Base-by-base conservation (phyloP, 768 basidiomycete genomes). In the Podaxis pistillaris region DNA sequence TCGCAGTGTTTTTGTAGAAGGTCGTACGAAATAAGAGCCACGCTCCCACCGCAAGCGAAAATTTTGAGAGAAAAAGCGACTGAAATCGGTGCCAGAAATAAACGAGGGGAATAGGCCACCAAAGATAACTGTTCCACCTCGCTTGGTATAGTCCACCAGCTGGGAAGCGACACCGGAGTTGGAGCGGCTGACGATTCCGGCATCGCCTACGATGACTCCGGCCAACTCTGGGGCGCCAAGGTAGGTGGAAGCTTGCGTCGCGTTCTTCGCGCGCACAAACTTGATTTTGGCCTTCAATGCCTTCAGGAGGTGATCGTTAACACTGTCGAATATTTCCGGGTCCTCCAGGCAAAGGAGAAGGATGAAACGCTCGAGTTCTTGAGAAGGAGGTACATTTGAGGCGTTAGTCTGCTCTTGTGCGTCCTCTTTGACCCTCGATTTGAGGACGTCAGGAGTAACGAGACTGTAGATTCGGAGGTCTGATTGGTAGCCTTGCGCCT, bases 11-110 rank as follows among this genome's bases (percentile, higher is more conserved):
- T 41, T 73, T 63, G 4, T 62, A 63, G 68, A 78, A 76, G 1
- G 74, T 79, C 19, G 74, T 74, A 38, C 78, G 76, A 73, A 71
- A 60, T 81, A 82, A 2, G 72, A 72, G 4, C 79, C 80, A 8
- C 64, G 50, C 60, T 72, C 73, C 79, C 79, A 80, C 0, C 67
- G 53, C 26, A 81, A 70, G 46, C 73, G 70, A 72, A 75, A 76
- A 6, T 66, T 60, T 22, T 68, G 63, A 30, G 70, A 64, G 63
- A 78, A 73, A 55, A 76, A 73, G 6, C 59, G 63, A 52, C 68
- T 63, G 60, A 77, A 67, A 30, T 70, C 68, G 6, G 58, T 33
- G 15, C 65, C 66, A 7, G 49, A 51, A 52, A 76, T 67, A 40
- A 69, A 68, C 40, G 58, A 66, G 67, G 74, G 73, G 68, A 79